These are phyloP conservation scores for Beauveria medogensis DNA, from an alignment of 2,329 filamentous ascomycete genomes.

Conservation along the genomic window DNA sequence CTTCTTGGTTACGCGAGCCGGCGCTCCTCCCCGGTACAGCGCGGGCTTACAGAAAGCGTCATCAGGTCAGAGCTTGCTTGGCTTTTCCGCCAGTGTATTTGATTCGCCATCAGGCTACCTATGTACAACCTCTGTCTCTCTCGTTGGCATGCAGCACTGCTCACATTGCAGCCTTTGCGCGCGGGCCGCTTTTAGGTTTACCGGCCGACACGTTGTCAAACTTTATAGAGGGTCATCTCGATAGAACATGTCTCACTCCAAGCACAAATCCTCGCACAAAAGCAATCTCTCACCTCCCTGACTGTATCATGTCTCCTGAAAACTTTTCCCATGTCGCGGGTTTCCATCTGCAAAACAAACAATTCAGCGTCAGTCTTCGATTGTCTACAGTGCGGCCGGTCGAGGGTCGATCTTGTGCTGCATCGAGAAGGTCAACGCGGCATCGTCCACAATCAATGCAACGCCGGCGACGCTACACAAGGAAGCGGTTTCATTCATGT, in stretches of 20 bases:
- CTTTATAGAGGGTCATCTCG: neutral
- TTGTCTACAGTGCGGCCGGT: neutral
- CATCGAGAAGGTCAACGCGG: constrained; percentile 3
- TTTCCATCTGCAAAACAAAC: neutral
- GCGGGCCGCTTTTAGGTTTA: neutral
- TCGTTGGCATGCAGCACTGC: too few species aligned
- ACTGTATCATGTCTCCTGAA: neutral
- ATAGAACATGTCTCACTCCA: constrained; percentile 5
- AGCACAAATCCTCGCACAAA: neutral
- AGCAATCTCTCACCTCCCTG: neutral
- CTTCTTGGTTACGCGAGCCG: too few species aligned
- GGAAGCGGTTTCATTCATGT: neutral
- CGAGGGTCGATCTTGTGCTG: neutral
- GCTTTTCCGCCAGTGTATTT: too few species aligned
- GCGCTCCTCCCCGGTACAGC: neutral
- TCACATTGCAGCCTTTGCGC: neutral
- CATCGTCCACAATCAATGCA: neutral
- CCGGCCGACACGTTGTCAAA: neutral
- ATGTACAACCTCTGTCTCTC: too few species aligned
- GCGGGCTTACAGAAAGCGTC: neutral
- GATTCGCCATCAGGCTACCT: too few species aligned
- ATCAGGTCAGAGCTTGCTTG: neutral
- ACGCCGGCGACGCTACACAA: neutral
- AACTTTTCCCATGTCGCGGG: neutral
- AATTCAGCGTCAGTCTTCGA: neutral